Conservation (phyloP, 768 basidiomycete genomes). For the Amanita brunnescens region DNA sequence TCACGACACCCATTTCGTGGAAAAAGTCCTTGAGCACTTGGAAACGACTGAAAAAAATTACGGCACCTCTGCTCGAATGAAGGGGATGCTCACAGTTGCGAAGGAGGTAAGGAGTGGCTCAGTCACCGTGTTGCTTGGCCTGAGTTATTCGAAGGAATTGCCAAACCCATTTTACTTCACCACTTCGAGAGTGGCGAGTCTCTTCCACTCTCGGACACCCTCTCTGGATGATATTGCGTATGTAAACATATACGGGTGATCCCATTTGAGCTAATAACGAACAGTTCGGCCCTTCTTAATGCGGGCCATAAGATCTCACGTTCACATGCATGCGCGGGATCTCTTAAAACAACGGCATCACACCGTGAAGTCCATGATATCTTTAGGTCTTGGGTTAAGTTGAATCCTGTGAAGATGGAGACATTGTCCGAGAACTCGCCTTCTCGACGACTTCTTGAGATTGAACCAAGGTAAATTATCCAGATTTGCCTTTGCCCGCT, state of each 20-base stretch:
- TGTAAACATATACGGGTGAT: slow-evolving; percentile 2
- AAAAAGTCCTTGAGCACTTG: slow-evolving; percentile 67
- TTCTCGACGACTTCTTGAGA: slow-evolving; percentile 54
- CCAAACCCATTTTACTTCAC: slow-evolving; percentile 81
- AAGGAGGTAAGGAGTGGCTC: slow-evolving; percentile 52
- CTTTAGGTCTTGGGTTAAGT: slow-evolving; percentile 77
- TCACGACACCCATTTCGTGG: slow-evolving; percentile 69
- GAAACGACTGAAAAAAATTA: slow-evolving; percentile 55
- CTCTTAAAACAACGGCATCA: slow-evolving; percentile 83
- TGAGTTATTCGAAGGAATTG: slow-evolving; percentile 49
- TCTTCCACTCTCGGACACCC: slow-evolving; percentile 77
- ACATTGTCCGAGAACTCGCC: slow-evolving; percentile 75
- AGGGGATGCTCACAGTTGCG: slow-evolving; percentile 90
- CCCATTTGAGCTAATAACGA: neutral
- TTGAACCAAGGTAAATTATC: slow-evolving; percentile 50
- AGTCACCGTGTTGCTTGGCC: neutral
- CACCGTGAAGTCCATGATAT: slow-evolving; percentile 69
- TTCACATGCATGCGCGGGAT: slow-evolving; percentile 85
- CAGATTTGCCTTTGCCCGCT: neutral
- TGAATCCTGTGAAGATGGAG: slow-evolving; percentile 73
- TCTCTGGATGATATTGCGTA: slow-evolving; percentile 69
- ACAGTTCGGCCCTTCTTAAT: slow-evolving; percentile 83
- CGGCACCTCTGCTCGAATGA: slow-evolving; percentile 78
- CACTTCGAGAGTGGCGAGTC: slow-evolving; percentile 66
- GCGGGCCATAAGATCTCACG: slow-evolving; percentile 80